A percentile compares a stretch with the other conserved stretches of the same genome.
These are phyloP conservation scores for Letharia columbiana DNA, from an alignment of 495 filamentous ascomycete genomes.

Conservation along the genomic window DNA sequence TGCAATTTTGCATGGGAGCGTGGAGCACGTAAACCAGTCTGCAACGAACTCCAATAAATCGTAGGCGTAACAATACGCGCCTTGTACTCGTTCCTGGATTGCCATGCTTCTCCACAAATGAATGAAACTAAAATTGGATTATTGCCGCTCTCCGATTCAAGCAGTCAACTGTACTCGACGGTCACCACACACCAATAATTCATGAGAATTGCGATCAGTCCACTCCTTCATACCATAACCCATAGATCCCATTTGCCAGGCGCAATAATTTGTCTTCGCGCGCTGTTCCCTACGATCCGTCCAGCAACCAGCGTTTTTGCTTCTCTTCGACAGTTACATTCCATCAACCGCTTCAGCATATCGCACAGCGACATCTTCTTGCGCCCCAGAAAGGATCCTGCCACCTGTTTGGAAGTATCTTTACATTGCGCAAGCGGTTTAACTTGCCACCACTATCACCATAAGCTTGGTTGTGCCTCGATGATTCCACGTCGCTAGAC, in stretches of 20 bases:
- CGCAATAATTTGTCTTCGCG: slow-evolving; percentile 5
- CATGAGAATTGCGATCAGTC: not conserved
- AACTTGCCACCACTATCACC: not conserved
- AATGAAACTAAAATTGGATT: slow-evolving; percentile 16
- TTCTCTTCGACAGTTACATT: slow-evolving; percentile 9
- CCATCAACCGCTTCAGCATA: slow-evolving; percentile 9
- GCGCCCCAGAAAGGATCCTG: not conserved
- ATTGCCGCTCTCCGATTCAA: slow-evolving; percentile 12
- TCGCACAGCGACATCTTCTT: slow-evolving; percentile 6
- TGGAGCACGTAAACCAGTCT: not conserved
- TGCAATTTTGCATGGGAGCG: not conserved
- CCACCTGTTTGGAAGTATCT: not conserved
- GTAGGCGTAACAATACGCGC: not conserved
- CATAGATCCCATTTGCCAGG: slow-evolving; percentile 3
- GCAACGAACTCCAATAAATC: not conserved
- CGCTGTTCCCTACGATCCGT: slow-evolving; percentile 1
- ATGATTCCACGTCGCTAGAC: slow-evolving; percentile 9
- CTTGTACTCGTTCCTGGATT: slow-evolving; percentile 4
- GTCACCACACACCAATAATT: not conserved
- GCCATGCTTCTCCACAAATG: slow-evolving; percentile 12
- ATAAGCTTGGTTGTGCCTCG: slow-evolving; percentile 1
- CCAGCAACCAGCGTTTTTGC: slow-evolving; percentile 4
- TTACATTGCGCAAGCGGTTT: slow-evolving; percentile 5
- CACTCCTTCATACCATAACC: not conserved
- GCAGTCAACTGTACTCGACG: slow-evolving; percentile 7